Evolutionary conservation across 768 basidiomycete genomes (phyloP), one percentile per base, ranked within the genome.

Genomic region (Mycena maculata): DNA sequence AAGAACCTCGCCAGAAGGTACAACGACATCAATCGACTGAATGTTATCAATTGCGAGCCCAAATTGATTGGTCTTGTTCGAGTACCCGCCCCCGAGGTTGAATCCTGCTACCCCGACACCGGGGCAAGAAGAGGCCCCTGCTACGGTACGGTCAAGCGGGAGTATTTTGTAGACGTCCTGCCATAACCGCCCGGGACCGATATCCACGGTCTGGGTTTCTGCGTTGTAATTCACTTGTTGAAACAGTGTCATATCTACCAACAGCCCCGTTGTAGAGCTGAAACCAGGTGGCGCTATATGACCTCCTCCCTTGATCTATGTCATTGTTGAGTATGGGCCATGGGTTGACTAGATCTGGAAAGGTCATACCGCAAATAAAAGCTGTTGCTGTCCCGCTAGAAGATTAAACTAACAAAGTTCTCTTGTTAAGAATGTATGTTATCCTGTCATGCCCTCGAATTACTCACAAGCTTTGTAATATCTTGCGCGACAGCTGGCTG

Each of bases 291-390:
- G 75, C 16, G 70, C 60, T 1, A 70, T 53, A 56, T 81, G 79
- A 8, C 79, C 79, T 27, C 79, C 79, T 1, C 75, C 72, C 62
- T 80, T 80, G 52, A 80, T 52, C 78, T 79, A 50, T 33, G 47
- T 48, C 47, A 48, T 27, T 48, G 33, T 36, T 36, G 33, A 36
- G 33, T 36, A 36, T 36, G 33, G 33, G 8, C 33, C 13, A 36
- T 36, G 33, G 42, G 42, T 44, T 6, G 18, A 44, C 42, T 44
- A 44, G 22, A 44, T 44, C 42, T 44, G 8, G 42, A 44, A 18
- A 44, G 42, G 42, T 44, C 42, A 44, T 44, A 44, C 42, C 42
- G 42, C 42, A 44, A 44, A 44, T 18, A 44, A 44, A 44, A 44
- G 42, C 22, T 44, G 42, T 44, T 7, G 42, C 42, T 44, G 18